phyloP scores from a whole-genome alignment of 2,329 filamentous ascomycete species.

The Chalaropsis ovoidea region DNA sequence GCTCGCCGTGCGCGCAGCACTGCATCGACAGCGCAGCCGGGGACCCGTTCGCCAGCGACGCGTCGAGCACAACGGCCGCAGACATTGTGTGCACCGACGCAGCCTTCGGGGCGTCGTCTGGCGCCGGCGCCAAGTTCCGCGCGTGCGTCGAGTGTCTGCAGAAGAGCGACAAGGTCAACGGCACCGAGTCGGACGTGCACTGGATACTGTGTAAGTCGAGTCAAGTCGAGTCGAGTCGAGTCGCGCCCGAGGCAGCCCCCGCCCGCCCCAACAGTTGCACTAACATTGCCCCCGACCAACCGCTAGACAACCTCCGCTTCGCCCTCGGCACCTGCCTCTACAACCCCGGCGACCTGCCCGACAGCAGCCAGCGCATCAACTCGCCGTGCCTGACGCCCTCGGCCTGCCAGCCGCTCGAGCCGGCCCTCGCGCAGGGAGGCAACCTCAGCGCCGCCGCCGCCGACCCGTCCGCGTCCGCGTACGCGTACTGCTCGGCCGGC shows the following conservation, averaged over 20 bases:
- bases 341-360: conserved; percentile 31
- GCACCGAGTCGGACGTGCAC: conserved; percentile 35
- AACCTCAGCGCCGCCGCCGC: conserved; percentile 28
- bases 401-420: conserved; percentile 36
- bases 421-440: conserved; percentile 33
- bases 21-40: conserved; percentile 37
- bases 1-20: conserved; percentile 41
- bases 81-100: conserved; percentile 41
- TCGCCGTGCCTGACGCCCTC: conserved; percentile 38
- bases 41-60: conserved; percentile 32
- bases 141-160: conserved; percentile 41
- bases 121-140: conserved; percentile 38
- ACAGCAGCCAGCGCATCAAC: conserved; percentile 30
- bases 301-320: conserved; percentile 43
- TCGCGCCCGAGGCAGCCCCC: no score
- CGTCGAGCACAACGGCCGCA: conserved; percentile 36
- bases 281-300: background rate
- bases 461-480: conserved; percentile 28
- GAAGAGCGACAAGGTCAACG: conserved; percentile 36
- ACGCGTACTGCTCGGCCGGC: conserved; percentile 38
- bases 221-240: background rate
- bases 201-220: conserved; percentile 41
- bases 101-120: conserved; percentile 34
- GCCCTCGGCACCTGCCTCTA: conserved; percentile 41
- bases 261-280: no score